phyloP scores from a whole-genome alignment of 2,329 filamentous ascomycete genomes.

The Pseudonectria buxi region DNA sequence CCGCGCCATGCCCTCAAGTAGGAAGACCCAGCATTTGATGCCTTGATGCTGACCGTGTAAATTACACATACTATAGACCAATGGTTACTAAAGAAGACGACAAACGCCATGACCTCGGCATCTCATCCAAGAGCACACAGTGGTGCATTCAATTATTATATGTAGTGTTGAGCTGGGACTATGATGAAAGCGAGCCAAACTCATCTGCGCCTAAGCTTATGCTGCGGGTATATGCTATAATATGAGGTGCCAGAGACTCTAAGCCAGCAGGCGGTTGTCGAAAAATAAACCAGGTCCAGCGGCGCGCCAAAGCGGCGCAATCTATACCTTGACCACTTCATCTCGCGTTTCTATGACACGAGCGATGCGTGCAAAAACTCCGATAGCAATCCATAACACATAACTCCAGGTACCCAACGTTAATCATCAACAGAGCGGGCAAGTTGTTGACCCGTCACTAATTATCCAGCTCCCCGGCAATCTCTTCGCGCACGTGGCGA shows the following conservation, averaged over 20 bases:
- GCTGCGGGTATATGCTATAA: constrained; percentile 32
- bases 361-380: too few species aligned
- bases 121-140: too few species aligned
- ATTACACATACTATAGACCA: too few species aligned
- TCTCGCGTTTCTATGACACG: too few species aligned
- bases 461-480: constrained; percentile 57
- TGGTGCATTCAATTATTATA: constrained; percentile 20
- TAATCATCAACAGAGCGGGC: constrained; percentile 16
- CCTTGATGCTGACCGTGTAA: too few species aligned
- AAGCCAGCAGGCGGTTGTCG: constrained; percentile 9
- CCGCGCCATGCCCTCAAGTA: too few species aligned
- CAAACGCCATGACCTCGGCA: too few species aligned
- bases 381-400: neutral
- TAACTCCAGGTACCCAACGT: constrained; percentile 21
- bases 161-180: constrained; percentile 12
- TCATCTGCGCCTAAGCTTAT: constrained; percentile 25
- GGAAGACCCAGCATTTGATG: too few species aligned
- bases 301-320: too few species aligned
- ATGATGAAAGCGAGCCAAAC: constrained; percentile 13
- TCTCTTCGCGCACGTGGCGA: constrained; percentile 72
- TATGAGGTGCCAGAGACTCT: constrained; percentile 15
- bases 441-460: constrained; percentile 25
- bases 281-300: constrained; percentile 9
- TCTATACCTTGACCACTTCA: too few species aligned
- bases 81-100: too few species aligned